Conservation (phyloP, 2,329 filamentous ascomycete genomes). For the Paecilomyces niveus region DNA sequence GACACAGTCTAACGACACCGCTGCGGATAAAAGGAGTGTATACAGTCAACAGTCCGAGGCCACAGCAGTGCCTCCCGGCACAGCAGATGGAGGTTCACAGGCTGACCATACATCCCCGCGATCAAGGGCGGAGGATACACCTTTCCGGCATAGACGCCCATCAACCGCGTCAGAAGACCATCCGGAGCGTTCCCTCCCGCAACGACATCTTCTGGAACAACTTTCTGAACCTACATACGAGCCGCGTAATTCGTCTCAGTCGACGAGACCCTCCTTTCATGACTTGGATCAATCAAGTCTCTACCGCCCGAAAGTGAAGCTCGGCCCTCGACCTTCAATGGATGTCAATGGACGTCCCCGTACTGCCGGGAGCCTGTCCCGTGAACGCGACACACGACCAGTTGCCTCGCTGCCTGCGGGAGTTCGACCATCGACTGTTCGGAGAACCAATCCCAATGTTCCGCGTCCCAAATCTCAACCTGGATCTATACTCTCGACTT, state of each 20-base stretch:
- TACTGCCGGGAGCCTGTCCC: constrained; percentile 44
- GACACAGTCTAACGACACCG: constrained; percentile 12
- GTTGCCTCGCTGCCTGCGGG: constrained; percentile 74
- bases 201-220: constrained; percentile 26
- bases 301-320: constrained; percentile 64
- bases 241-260: constrained; percentile 32
- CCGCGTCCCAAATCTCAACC: constrained; percentile 39
- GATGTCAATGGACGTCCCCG: constrained; percentile 55
- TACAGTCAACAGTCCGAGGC: constrained; percentile 26
- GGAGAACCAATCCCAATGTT: constrained; percentile 42
- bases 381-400: constrained; percentile 53
- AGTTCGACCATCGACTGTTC: constrained; percentile 57
- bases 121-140: constrained; percentile 5
- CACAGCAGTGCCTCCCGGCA: constrained; percentile 24
- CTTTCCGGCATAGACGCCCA: constrained; percentile 11
- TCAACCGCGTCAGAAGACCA: neutral
- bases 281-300: constrained; percentile 37
- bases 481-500: constrained; percentile 12
- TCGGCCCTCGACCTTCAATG: constrained; percentile 74
- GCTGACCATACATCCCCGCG: constrained; percentile 4
- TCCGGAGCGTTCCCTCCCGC: constrained; percentile 17
- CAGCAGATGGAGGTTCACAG: constrained; percentile 10
- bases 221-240: constrained; percentile 27
- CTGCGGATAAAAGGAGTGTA: constrained; percentile 4
- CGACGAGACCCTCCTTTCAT: constrained; percentile 35